Evolutionary conservation across 2,329 filamentous ascomycete genomes (phyloP).

Genomic region (Neurospora sp.): DNA sequence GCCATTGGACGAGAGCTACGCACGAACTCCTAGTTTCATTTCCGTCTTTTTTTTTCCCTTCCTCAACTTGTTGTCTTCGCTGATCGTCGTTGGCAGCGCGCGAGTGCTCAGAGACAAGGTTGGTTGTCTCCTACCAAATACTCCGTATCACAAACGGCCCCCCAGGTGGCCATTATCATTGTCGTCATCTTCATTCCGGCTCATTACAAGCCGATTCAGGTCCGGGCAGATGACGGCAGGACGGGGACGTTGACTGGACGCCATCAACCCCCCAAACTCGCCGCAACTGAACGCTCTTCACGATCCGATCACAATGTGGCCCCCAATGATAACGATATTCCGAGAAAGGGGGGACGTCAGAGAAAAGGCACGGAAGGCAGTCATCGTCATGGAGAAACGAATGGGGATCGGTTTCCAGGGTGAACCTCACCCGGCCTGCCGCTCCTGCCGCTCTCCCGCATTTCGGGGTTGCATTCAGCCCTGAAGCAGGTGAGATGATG

Average conservation of each 20-base stretch:
- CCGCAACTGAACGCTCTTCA: not conserved
- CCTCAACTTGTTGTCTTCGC: not conserved
- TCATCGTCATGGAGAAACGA: not conserved
- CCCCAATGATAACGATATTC: not conserved
- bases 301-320: not conserved
- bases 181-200: not conserved
- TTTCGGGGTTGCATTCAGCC: not conserved
- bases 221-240: not conserved
- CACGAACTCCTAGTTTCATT: not conserved
- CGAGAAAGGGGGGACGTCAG: not conserved
- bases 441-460: not conserved
- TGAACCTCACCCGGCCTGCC: not conserved
- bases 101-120: not conserved
- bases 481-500: not conserved
- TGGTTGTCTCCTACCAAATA: not conserved
- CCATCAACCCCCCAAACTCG: not conserved
- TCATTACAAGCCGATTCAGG: not conserved
- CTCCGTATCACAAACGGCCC: not conserved
- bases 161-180: not conserved
- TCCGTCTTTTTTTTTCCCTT: not conserved
- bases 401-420: not conserved
- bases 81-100: not conserved
- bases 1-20: not conserved
- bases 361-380: not conserved
- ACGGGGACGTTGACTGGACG: not conserved